Evolutionary conservation across 2,329 filamentous ascomycete species (phyloP).

Genomic region (Exutisphaerella laricina): DNA sequence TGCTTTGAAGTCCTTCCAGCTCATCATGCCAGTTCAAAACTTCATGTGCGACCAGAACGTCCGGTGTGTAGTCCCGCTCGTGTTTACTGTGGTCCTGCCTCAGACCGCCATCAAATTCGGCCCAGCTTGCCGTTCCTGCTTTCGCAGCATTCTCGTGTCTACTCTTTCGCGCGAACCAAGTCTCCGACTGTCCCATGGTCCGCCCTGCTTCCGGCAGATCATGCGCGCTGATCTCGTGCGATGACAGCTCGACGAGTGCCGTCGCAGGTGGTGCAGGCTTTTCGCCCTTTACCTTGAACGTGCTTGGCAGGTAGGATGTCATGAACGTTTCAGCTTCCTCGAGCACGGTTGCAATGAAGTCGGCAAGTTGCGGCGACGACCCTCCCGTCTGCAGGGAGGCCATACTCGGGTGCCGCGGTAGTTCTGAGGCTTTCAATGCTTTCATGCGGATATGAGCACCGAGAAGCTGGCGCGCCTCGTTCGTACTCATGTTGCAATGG

Average conservation of each 20-base stretch:
- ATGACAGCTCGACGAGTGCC: conserved; percentile 50
- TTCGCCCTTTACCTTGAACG: conserved; percentile 49
- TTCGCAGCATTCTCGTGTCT: conserved; percentile 51
- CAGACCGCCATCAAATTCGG: conserved; percentile 57
- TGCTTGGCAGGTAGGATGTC: conserved; percentile 47
- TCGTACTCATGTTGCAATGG: background rate
- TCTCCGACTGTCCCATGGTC: conserved; percentile 41
- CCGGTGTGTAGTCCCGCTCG: conserved; percentile 56
- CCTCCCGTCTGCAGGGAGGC: conserved; percentile 31
- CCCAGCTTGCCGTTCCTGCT: conserved; percentile 55
- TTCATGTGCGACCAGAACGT: conserved; percentile 46
- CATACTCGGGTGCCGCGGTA: conserved; percentile 33
- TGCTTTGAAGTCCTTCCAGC: conserved; percentile 14
- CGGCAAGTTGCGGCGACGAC: conserved; percentile 41
- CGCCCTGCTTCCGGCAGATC: conserved; percentile 34
- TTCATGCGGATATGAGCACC: conserved; percentile 32
- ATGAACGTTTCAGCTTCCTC: conserved; percentile 57
- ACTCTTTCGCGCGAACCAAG: conserved; percentile 61
- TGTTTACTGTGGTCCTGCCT: conserved; percentile 53
- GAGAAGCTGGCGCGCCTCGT: conserved; percentile 3
- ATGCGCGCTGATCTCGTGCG: conserved; percentile 45
- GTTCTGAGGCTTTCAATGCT: conserved; percentile 25
- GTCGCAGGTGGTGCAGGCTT: conserved; percentile 48
- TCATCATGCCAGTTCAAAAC: conserved; percentile 41
- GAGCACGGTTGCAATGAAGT: conserved; percentile 51